These are phyloP conservation scores for Geranomyces michiganensis DNA, from an alignment of 192 early-diverging fungal species.

Conservation along the genomic window DNA sequence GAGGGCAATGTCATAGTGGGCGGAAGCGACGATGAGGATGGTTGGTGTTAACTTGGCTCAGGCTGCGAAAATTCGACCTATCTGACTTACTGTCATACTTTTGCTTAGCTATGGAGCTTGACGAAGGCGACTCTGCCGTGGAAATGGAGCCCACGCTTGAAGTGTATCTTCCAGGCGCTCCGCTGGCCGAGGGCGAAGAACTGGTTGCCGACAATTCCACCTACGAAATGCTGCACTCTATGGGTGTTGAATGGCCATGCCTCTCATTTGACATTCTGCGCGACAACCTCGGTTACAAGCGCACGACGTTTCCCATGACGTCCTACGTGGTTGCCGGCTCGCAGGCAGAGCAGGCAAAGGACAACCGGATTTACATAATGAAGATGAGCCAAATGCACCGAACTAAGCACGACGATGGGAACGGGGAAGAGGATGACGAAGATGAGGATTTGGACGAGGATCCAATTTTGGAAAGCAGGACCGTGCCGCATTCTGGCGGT, in stretches of 20 bases:
- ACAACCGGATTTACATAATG: conserved; percentile 93
- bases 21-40: conserved; percentile 64
- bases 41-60: conserved; percentile 8
- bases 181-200: conserved; percentile 81
- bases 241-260: conserved; percentile 94
- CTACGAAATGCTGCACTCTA: conserved; percentile 95
- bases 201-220: conserved; percentile 92
- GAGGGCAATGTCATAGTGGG: conserved; percentile 49
- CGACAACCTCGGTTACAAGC: conserved; percentile 78
- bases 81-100: neutral
- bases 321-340: conserved; percentile 93
- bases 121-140: conserved; percentile 59
- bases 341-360: conserved; percentile 77
- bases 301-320: conserved; percentile 88
- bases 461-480: conserved; percentile 84
- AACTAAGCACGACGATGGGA: conserved; percentile 86
- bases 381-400: conserved; percentile 92
- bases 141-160: conserved; percentile 54
- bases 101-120: conserved; percentile 50
- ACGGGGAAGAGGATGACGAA: conserved; percentile 62
- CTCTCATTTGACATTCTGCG: conserved; percentile 94
- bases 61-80: neutral
- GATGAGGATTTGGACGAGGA: conserved; percentile 93
- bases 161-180: conserved; percentile 90
- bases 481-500: conserved; percentile 84